Evolutionary conservation across 352 stramenopile species (phyloP).

Genomic region (Pythium folliculosum): DNA sequence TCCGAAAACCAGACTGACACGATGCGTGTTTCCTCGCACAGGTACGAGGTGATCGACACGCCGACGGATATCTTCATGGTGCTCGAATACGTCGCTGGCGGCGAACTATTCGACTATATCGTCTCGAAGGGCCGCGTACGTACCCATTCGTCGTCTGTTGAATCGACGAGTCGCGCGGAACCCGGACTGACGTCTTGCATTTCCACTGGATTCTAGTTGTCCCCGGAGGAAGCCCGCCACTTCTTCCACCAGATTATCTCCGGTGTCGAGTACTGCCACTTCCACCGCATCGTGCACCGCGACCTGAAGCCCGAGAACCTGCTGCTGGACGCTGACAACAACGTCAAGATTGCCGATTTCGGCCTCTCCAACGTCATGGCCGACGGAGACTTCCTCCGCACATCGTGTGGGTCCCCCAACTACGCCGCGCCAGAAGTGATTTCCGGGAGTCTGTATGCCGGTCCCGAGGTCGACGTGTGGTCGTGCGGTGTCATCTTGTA

Average conservation of each 20-base stretch:
- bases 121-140: conserved; percentile 93
- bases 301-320: conserved; percentile 99
- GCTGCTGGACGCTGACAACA: conserved; percentile 97
- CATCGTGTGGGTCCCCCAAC: conserved; percentile 97
- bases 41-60: conserved; percentile 98
- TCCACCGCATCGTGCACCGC: conserved; percentile 98
- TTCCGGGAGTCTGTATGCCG: conserved; percentile 97
- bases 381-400: conserved; percentile 98
- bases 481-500: conserved; percentile 99
- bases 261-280: conserved; percentile 99
- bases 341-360: conserved; percentile 99
- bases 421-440: conserved; percentile 99
- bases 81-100: conserved; percentile 93
- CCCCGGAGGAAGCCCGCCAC: conserved; percentile 96
- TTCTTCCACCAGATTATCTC: conserved; percentile 99
- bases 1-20: neutral
- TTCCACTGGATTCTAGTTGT: conserved; percentile 44
- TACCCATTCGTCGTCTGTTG: neutral
- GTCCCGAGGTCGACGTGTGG: conserved; percentile 99
- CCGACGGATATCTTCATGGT: conserved; percentile 98
- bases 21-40: conserved; percentile 20
- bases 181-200: neutral
- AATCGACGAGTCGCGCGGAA: neutral
- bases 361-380: conserved; percentile 98
- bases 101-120: conserved; percentile 99